Percentiles rank a stretch among this genome's conserved stretches.
Evolutionary conservation across 805 yeast species (phyloP).

Genomic region (Wickerhamiella allomyrinae): DNA sequence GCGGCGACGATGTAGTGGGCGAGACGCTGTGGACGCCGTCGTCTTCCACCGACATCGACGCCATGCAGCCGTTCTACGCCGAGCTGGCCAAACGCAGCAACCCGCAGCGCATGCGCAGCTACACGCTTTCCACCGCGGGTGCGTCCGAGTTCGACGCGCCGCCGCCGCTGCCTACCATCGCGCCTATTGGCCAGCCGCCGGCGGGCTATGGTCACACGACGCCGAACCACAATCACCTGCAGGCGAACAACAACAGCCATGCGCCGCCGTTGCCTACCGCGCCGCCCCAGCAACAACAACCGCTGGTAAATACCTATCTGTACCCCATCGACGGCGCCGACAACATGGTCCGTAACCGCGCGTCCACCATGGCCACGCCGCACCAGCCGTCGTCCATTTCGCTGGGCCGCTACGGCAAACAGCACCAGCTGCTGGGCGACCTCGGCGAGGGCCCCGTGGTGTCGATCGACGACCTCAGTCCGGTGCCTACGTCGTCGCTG

Average conservation of each 20-base stretch:
- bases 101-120: conserved; percentile 21
- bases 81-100: conserved; percentile 23
- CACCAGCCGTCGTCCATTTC: conserved; percentile 9
- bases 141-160: conserved; percentile 5
- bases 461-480: conserved; percentile 13
- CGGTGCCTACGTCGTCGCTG: conserved; percentile 36
- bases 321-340: neutral
- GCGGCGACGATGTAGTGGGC: conserved; percentile 3
- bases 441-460: conserved; percentile 2
- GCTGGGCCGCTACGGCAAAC: conserved; percentile 11
- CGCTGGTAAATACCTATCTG: conserved; percentile 11
- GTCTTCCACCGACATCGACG: conserved; percentile 13
- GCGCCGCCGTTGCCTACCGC: too few species aligned
- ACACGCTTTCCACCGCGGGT: conserved; percentile 16
- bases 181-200: conserved; percentile 14
- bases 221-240: neutral
- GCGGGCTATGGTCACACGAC: neutral
- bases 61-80: conserved; percentile 20
- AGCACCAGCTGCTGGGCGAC: conserved; percentile 7
- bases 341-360: conserved; percentile 2
- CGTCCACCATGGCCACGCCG: neutral
- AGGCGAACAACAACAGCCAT: neutral
- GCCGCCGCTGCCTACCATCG: conserved; percentile 17
- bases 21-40: conserved; percentile 5
- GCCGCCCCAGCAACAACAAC: conserved; percentile 4